Conservation (phyloP, 1,284 basidiomycete genomes). For the Pisolithus thermaeus region DNA sequence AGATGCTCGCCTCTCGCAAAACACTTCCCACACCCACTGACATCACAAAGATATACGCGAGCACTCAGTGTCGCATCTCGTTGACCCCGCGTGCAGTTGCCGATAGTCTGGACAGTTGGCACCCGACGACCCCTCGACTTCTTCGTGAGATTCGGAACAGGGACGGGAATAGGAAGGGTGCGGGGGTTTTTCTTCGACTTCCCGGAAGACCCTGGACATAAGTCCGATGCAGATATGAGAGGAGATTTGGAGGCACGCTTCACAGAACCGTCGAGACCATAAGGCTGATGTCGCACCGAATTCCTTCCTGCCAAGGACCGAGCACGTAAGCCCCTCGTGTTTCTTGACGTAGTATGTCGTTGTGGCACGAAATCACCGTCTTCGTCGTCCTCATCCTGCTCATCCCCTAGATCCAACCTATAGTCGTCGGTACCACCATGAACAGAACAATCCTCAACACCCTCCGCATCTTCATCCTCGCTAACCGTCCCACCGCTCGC, state of each 20-base stretch:
- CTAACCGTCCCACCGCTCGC: background rate
- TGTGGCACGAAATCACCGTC: conserved; percentile 33
- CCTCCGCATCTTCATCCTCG: conserved; percentile 26
- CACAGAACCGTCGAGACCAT: conserved; percentile 23
- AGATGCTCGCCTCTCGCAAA: conserved; percentile 62
- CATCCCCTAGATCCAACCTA: conserved; percentile 20
- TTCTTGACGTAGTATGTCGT: conserved; percentile 30
- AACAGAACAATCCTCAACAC: conserved; percentile 15
- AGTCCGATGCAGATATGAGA: conserved; percentile 23
- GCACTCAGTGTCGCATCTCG: conserved; percentile 37
- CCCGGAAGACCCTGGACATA: conserved; percentile 20
- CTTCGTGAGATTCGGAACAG: conserved; percentile 67
- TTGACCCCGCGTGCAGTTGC: conserved; percentile 16
- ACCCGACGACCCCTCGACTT: conserved; percentile 65
- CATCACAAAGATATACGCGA: conserved; percentile 65
- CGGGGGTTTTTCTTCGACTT: conserved; percentile 34
- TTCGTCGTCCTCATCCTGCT: conserved; percentile 16
- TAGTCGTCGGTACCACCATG: conserved; percentile 24
- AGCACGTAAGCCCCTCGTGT: conserved; percentile 32
- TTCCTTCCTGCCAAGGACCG: conserved; percentile 30
- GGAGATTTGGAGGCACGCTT: conserved; percentile 28
- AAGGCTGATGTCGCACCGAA: conserved; percentile 30
- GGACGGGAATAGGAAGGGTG: conserved; percentile 53
- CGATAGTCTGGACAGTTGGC: conserved; percentile 44
- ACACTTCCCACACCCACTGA: conserved; percentile 72